A percentile compares a stretch with the other conserved stretches of the same genome.
Conservation (phyloP, 108 stramenopile genomes). For the Nitzschia sp. region DNA sequence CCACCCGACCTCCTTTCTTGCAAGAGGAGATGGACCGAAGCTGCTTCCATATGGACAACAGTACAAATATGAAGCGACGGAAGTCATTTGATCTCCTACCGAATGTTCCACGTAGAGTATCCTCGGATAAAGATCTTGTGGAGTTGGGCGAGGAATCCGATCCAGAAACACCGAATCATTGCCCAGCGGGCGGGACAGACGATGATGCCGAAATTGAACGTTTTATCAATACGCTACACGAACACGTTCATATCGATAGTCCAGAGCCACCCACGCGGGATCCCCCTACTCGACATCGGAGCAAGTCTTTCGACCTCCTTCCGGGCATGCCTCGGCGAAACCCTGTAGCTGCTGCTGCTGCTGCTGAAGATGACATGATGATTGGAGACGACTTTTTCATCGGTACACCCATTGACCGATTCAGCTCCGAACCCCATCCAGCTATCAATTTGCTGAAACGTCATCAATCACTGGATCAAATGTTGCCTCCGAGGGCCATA, state of each 20-base stretch:
- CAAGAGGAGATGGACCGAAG: neutral
- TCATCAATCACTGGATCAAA: conserved; percentile 5
- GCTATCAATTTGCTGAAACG: neutral
- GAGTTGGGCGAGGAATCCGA: neutral
- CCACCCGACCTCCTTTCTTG: neutral
- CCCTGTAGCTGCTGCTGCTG: neutral
- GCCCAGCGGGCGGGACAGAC: neutral
- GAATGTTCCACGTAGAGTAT: conserved; percentile 4
- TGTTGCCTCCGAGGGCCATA: neutral
- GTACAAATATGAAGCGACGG: neutral
- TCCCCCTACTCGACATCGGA: neutral
- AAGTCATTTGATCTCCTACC: conserved; percentile 11
- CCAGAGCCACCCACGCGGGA: neutral
- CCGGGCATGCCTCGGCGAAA: conserved; percentile 2
- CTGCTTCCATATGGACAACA: too few relatives aligned
- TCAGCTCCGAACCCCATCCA: neutral
- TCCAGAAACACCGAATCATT: neutral
- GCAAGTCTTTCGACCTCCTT: conserved; percentile 3
- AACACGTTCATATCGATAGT: neutral
- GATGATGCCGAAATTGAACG: conserved; percentile 6
- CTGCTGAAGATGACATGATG: too few relatives aligned
- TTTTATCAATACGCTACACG: neutral
- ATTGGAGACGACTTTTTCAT: too few relatives aligned
- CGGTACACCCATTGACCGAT: too few relatives aligned
- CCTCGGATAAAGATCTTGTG: neutral